Evolutionary conservation across 2,329 filamentous ascomycete genomes (phyloP).

Genomic region (Trichophyton mentagrophytes): DNA sequence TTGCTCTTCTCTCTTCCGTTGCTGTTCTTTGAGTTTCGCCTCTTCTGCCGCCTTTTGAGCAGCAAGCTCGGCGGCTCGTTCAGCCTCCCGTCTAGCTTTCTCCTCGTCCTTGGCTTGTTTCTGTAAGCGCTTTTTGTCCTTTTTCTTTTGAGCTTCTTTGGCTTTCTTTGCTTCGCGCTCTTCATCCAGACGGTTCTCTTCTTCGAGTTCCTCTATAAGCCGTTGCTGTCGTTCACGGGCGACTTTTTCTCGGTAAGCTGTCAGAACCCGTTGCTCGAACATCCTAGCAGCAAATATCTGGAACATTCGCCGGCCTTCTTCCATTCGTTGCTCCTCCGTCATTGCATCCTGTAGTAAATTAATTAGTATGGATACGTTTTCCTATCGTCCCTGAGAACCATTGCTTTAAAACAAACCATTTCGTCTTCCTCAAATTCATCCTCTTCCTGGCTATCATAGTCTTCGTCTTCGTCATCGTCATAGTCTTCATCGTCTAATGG

Average conservation of each 20-base stretch:
- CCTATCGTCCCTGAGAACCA: slow-evolving; percentile 6
- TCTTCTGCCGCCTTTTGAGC: slow-evolving; percentile 62
- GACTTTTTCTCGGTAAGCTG: slow-evolving; percentile 96
- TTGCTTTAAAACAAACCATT: slow-evolving; percentile 40
- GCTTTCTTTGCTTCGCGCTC: slow-evolving; percentile 85
- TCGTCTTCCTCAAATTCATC: slow-evolving; percentile 55
- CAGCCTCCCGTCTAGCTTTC: slow-evolving; percentile 72
- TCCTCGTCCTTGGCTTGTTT: slow-evolving; percentile 85
- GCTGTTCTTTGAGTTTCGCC: slow-evolving; percentile 67
- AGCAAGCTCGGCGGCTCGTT: slow-evolving; percentile 77
- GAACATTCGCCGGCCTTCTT: slow-evolving; percentile 96
- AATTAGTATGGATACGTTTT: slow-evolving; percentile 5
- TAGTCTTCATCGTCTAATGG: slow-evolving; percentile 60
- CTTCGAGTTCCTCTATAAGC: slow-evolving; percentile 78
- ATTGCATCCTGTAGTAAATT: slow-evolving; percentile 59
- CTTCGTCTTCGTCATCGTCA: slow-evolving; percentile 63
- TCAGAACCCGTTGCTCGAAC: slow-evolving; percentile 95
- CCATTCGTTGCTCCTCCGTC: slow-evolving; percentile 98
- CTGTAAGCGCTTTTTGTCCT: slow-evolving; percentile 82
- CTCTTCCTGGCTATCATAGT: slow-evolving; percentile 50
- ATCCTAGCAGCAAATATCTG: slow-evolving; percentile 98
- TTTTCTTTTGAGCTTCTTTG: slow-evolving; percentile 86
- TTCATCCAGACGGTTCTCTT: slow-evolving; percentile 63
- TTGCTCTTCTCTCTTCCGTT: slow-evolving; percentile 74
- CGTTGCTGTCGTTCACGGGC: slow-evolving; percentile 82